Evolutionary conservation across 202 grass and related monocot genomes (phyloP).

Genomic region (Saccharum hybrid): DNA sequence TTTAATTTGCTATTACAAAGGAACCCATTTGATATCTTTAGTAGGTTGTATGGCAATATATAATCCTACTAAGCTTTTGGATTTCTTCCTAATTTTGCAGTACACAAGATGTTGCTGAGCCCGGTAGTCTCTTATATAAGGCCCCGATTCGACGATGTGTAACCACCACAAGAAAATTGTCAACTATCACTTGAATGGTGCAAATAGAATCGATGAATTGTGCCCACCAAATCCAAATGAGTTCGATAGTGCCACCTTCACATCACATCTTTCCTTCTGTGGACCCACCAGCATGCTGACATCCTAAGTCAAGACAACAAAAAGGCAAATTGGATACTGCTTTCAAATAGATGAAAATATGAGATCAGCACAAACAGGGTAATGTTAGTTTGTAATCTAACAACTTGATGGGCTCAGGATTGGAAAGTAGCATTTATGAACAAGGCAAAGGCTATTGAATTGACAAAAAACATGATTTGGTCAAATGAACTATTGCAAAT

Average conservation of each 20-base stretch:
- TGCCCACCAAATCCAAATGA: slow-evolving; percentile 98
- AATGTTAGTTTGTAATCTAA: background rate
- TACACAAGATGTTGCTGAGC: slow-evolving; percentile 19
- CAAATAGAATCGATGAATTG: slow-evolving; percentile 95
- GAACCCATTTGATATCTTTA: slow-evolving; percentile 41
- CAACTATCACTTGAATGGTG: slow-evolving; percentile 65
- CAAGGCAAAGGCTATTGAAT: background rate
- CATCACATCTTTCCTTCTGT: slow-evolving; percentile 85
- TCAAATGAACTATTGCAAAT: slow-evolving; percentile 11
- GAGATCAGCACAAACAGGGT: background rate
- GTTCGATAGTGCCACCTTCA: slow-evolving; percentile 92
- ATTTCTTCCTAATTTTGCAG: slow-evolving; percentile 35
- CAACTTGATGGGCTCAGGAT: background rate
- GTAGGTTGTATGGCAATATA: slow-evolving; percentile 35
- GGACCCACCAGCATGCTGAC: slow-evolving; percentile 70
- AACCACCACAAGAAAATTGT: slow-evolving; percentile 38
- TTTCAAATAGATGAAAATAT: slow-evolving; percentile 6
- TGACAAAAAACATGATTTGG: slow-evolving; percentile 15
- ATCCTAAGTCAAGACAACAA: slow-evolving; percentile 68
- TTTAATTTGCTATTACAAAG: slow-evolving; percentile 49
- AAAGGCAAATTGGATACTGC: slow-evolving; percentile 15
- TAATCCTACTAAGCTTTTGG: slow-evolving; percentile 41
- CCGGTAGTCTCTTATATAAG: slow-evolving; percentile 35
- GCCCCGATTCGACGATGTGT: slow-evolving; percentile 19
- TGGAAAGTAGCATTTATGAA: background rate